A percentile compares a stretch with the other conserved stretches of the same genome.
Conservation (phyloP, 352 stramenopile species). For the Phytophthora pisi region DNA sequence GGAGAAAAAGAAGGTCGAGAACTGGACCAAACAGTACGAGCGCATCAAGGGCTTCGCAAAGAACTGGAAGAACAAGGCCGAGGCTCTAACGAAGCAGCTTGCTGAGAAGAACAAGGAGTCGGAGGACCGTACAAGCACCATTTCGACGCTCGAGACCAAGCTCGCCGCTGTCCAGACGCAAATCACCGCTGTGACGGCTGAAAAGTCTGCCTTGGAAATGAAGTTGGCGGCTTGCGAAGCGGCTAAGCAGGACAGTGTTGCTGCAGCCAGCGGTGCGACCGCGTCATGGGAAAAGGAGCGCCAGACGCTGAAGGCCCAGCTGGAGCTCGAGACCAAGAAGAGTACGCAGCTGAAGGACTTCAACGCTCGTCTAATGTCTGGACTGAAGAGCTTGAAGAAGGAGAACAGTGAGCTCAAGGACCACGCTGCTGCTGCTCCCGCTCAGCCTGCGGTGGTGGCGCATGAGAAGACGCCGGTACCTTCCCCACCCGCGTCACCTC, state of each 20-base stretch:
- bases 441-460: slow-evolving; percentile 14
- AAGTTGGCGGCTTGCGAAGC: slow-evolving; percentile 50
- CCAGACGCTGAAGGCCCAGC: slow-evolving; percentile 54
- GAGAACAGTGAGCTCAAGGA: slow-evolving; percentile 79
- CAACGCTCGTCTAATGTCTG: slow-evolving; percentile 69
- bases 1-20: slow-evolving; percentile 71
- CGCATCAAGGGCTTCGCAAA: slow-evolving; percentile 84
- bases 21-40: slow-evolving; percentile 79
- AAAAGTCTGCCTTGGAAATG: slow-evolving; percentile 53
- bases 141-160: slow-evolving; percentile 51
- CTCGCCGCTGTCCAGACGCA: slow-evolving; percentile 39
- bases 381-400: slow-evolving; percentile 75
- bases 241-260: slow-evolving; percentile 41
- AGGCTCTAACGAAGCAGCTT: slow-evolving; percentile 66
- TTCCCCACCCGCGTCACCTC: slow-evolving; percentile 24
- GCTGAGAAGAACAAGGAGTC: slow-evolving; percentile 72
- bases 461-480: slow-evolving; percentile 28
- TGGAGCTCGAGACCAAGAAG: slow-evolving; percentile 75
- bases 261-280: slow-evolving; percentile 37
- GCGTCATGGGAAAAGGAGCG: slow-evolving; percentile 65
- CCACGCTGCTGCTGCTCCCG: slow-evolving; percentile 31
- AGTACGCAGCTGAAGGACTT: slow-evolving; percentile 75
- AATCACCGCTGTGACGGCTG: slow-evolving; percentile 33
- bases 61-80: slow-evolving; percentile 82
- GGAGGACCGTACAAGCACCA: slow-evolving; percentile 48